Evolutionary conservation across 306 rosid genomes (phyloP).

Genomic region (Pterocarpus macrocarpus): DNA sequence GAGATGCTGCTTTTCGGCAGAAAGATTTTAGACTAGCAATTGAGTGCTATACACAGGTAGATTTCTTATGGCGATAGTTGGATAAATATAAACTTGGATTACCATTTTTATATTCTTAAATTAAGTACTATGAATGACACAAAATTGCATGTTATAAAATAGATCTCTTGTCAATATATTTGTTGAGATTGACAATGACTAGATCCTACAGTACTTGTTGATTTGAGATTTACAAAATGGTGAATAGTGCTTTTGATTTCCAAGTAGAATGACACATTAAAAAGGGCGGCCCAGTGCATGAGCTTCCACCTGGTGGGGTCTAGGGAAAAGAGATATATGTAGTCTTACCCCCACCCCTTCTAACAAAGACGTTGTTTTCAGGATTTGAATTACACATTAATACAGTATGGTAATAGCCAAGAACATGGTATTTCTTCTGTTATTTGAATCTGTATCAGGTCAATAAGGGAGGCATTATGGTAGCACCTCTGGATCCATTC

Average conservation of each 20-base stretch:
- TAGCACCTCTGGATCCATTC: background rate
- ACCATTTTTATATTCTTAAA: background rate
- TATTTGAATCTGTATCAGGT: constrained; percentile 7
- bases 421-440: background rate
- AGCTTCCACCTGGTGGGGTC: too few species aligned
- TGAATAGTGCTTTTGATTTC: constrained; percentile 30
- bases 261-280: background rate
- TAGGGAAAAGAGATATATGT: too few species aligned
- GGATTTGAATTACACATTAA: constrained; percentile 3
- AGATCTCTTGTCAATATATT: constrained; percentile 1
- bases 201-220: background rate
- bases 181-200: background rate
- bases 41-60: constrained; percentile 75
- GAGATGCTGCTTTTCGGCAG: constrained; percentile 71
- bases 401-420: background rate
- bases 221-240: constrained; percentile 20
- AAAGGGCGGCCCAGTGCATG: too few species aligned
- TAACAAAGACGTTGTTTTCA: too few species aligned
- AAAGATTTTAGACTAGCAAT: constrained; percentile 72
- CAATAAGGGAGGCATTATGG: constrained; percentile 1
- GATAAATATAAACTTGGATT: background rate
- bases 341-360: too few species aligned
- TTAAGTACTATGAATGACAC: background rate
- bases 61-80: constrained; percentile 40
- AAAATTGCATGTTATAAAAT: constrained; percentile 5